Conservation (phyloP, 1,139 yeast species). For the Geotrichum klebahnii region DNA sequence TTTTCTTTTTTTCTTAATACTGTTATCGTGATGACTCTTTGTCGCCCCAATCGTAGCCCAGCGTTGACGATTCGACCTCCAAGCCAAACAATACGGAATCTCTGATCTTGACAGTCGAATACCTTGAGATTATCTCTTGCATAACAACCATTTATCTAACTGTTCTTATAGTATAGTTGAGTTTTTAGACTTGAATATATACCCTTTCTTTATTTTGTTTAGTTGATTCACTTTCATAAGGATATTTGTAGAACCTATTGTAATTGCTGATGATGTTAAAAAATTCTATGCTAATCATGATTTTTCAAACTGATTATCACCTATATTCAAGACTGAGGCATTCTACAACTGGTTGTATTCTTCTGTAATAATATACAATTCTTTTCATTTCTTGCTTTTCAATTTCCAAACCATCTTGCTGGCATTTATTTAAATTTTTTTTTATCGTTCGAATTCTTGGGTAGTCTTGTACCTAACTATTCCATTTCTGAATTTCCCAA, state of each 20-base stretch:
- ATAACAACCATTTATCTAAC: not conserved
- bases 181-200: too few species aligned
- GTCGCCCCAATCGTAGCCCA: slow-evolving; percentile 11
- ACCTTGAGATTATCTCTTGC: not conserved
- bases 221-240: not conserved
- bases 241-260: not conserved
- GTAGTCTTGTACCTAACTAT: too few species aligned
- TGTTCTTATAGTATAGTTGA: too few species aligned
- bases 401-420: too few species aligned
- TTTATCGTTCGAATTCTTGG: too few species aligned
- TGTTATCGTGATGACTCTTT: slow-evolving; percentile 7
- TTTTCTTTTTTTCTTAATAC: not conserved
- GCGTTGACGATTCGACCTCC: slow-evolving; percentile 11
- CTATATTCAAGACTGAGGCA: not conserved
- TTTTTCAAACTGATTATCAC: not conserved
- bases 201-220: not conserved
- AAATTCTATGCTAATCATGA: slow-evolving; percentile 13
- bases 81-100: slow-evolving; percentile 9
- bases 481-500: too few species aligned
- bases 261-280: slow-evolving; percentile 9
- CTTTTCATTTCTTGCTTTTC: too few species aligned
- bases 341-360: not conserved
- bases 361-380: too few species aligned
- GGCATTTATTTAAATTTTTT: too few species aligned
- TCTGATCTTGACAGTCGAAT: slow-evolving; percentile 4